Evolutionary conservation across 805 yeast genomes (phyloP).

Genomic region (Yamadazyma laniorum): DNA sequence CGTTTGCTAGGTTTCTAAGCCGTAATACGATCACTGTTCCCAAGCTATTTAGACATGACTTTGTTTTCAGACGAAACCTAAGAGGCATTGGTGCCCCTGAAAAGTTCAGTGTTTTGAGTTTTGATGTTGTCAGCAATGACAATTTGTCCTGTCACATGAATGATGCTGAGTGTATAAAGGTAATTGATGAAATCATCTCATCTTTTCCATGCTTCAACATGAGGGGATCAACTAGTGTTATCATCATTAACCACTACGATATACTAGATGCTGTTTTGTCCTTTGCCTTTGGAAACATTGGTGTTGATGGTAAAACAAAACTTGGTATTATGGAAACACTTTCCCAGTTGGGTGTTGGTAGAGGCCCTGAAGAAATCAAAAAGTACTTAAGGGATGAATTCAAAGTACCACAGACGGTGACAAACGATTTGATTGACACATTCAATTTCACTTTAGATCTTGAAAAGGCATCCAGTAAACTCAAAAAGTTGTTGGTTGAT

Average conservation of each 20-base stretch:
- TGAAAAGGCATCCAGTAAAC: slow-evolving; percentile 57
- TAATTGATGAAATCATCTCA: slow-evolving; percentile 69
- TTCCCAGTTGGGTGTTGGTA: slow-evolving; percentile 75
- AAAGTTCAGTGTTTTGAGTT: slow-evolving; percentile 78
- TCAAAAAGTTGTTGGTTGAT: slow-evolving; percentile 71
- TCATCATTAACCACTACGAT: slow-evolving; percentile 78
- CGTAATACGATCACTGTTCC: slow-evolving; percentile 48
- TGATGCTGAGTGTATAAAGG: slow-evolving; percentile 88
- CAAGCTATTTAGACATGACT: slow-evolving; percentile 73
- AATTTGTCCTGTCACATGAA: slow-evolving; percentile 45
- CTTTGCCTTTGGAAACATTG: slow-evolving; percentile 78
- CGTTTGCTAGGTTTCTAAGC: slow-evolving; percentile 83
- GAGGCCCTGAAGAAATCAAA: slow-evolving; percentile 58
- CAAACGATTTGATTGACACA: slow-evolving; percentile 69
- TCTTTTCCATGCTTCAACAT: slow-evolving; percentile 64
- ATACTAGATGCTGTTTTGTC: slow-evolving; percentile 62
- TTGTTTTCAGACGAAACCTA: slow-evolving; percentile 68
- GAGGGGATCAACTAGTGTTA: slow-evolving; percentile 47
- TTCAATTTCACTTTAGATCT: slow-evolving; percentile 78
- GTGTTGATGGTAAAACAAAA: slow-evolving; percentile 59
- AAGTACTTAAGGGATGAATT: slow-evolving; percentile 48
- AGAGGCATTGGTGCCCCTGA: slow-evolving; percentile 67
- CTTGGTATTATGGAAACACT: slow-evolving; percentile 65
- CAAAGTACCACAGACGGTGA: slow-evolving; percentile 74
- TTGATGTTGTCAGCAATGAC: slow-evolving; percentile 70